These are phyloP conservation scores for Curvularia verruculosa DNA, from an alignment of 2,329 filamentous ascomycete species.

Conservation along the genomic window DNA sequence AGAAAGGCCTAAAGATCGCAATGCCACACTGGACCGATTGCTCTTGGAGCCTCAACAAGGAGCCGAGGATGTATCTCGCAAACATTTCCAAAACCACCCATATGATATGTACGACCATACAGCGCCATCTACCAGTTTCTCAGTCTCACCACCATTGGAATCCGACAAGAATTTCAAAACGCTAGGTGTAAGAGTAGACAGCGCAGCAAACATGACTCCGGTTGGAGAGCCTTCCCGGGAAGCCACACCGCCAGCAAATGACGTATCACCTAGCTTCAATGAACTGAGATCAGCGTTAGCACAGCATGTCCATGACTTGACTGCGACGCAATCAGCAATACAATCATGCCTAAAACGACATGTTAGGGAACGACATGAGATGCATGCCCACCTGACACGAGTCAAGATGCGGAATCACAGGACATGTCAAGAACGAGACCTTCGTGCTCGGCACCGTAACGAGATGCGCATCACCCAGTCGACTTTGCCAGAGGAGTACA, in stretches of 20 bases:
- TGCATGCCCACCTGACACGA: slow-evolving; percentile 25
- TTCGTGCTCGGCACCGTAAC: slow-evolving; percentile 14
- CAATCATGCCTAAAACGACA: slow-evolving; percentile 21
- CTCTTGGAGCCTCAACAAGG: neutral
- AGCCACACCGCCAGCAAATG: neutral
- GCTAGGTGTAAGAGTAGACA: neutral
- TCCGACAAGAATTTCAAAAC: neutral
- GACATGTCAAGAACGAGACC: slow-evolving; percentile 27
- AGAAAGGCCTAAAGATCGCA: neutral
- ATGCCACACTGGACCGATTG: neutral
- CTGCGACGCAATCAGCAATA: slow-evolving; percentile 12
- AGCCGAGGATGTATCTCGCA: neutral
- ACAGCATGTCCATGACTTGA: slow-evolving; percentile 15
- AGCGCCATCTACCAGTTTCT: neutral
- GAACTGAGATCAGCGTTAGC: neutral
- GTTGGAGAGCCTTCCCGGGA: neutral
- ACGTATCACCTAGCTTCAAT: neutral
- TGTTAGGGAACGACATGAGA: slow-evolving; percentile 18
- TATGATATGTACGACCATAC: neutral
- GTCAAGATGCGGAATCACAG: slow-evolving; percentile 29
- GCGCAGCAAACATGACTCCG: neutral
- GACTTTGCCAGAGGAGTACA: slow-evolving; percentile 13
- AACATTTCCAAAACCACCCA: neutral
- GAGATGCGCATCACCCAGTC: neutral
- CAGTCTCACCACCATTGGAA: neutral